phyloP scores from a whole-genome alignment of 805 yeast species.

The Candida lessepsii region DNA sequence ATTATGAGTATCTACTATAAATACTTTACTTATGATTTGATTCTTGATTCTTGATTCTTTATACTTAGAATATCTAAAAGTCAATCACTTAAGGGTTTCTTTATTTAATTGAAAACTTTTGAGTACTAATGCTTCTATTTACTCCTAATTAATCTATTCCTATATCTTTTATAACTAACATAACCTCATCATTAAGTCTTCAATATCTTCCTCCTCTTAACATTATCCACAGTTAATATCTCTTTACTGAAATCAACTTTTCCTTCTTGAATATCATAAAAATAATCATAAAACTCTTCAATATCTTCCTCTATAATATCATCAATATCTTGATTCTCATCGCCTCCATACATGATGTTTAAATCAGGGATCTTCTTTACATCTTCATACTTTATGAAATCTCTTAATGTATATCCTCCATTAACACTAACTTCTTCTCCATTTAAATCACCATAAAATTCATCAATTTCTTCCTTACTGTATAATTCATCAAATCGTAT shows the following conservation, averaged over 20 bases:
- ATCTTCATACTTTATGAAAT: conserved; percentile 14
- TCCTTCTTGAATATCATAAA: conserved; percentile 26
- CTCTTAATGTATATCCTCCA: conserved; percentile 22
- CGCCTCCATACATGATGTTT: conserved; percentile 1
- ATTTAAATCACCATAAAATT: conserved; percentile 39
- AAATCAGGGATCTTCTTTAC: conserved; percentile 17
- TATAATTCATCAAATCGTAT: conserved; percentile 58
- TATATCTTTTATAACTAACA: neutral
- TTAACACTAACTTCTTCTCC: conserved; percentile 27
- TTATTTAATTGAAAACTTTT: too few species aligned
- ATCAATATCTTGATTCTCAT: conserved; percentile 13
- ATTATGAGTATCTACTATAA: too few species aligned
- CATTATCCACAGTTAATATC: conserved; percentile 14
- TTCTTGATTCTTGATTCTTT: too few species aligned
- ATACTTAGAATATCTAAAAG: too few species aligned
- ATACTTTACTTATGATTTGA: too few species aligned
- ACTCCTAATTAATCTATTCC: too few species aligned
- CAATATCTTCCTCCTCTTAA: conserved; percentile 4
- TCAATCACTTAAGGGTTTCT: too few species aligned
- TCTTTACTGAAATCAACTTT: conserved; percentile 21
- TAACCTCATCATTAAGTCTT: neutral
- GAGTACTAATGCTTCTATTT: too few species aligned
- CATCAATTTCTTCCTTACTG: conserved; percentile 47
- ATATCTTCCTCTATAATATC: too few species aligned
- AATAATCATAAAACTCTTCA: conserved; percentile 22